Evolutionary conservation across 129 eudicot species (phyloP), one percentile per base, ranked within the genome.

Genomic region (Cynara cardunculus): DNA sequence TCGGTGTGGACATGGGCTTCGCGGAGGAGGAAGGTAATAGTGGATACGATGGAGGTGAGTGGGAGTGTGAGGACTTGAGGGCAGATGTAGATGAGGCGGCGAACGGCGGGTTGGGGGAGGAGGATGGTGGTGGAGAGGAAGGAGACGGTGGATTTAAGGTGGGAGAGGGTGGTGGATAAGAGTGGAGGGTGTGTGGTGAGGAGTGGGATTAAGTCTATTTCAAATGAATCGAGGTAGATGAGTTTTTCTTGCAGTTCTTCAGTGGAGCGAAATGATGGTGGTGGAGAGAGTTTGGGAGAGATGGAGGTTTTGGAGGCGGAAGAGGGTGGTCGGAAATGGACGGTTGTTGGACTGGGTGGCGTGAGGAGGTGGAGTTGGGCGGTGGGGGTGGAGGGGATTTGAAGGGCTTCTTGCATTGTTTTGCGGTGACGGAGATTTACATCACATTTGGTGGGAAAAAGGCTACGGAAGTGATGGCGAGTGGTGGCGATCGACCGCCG

Each of bases 21-120:
- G 10, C 97, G 90, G 84, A 92, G 89, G 75, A 95, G 96, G 87
- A 95, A 95, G 6, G 96, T 89, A 79, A 90, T 35, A 81, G 85
- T 89, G 7, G 96, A 87, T 73, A 83, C 61, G 25, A 89, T 9
- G 69, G 80, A 32, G 5, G 85, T 27, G 44, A 89, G 79, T 2
- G 88, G 75, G 66, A 91, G 75, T 6, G 97, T 83, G 44, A 95
- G 85, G 71, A 95, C 24, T 25, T 88, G 84, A 1, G 99, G 99
- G 87, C 93, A 89, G 85, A 95, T 87, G 71, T 88, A 75, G 69
- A 86, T 6, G 18, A 87, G 82, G 72, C 99, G 96, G 81, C 90
- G 87, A 75, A 92, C 79, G 64, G 92, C 94, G 3, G 81, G 83
- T 0, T 83, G 78, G 37, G 97, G 67, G 41, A 95, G 88, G 89